Percentiles rank a stretch among this genome's conserved stretches.
Evolutionary conservation across 352 stramenopile species (phyloP).

Genomic region (Phytophthora uliginosa): DNA sequence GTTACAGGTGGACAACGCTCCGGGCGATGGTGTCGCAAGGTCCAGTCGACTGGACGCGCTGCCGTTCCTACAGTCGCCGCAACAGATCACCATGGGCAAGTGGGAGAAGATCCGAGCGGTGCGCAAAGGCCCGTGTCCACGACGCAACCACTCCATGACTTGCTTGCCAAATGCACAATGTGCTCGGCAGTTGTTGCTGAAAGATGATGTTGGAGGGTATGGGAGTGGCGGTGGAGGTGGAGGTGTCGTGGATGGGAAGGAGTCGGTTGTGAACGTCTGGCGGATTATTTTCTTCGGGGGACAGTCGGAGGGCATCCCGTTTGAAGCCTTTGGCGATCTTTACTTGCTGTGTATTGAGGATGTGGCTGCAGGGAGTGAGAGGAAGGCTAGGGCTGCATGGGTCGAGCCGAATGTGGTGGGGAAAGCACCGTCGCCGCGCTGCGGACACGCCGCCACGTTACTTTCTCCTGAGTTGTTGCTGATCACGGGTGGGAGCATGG

Average conservation of each 20-base stretch:
- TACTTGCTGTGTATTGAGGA: slow-evolving; percentile 56
- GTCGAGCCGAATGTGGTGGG: slow-evolving; percentile 43
- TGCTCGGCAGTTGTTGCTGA: slow-evolving; percentile 26
- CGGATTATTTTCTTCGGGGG: slow-evolving; percentile 77
- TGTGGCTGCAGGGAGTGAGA: slow-evolving; percentile 3
- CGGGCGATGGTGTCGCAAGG: neutral
- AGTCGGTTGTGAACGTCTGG: slow-evolving; percentile 37
- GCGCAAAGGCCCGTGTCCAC: slow-evolving; percentile 55
- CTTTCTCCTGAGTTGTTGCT: slow-evolving; percentile 53
- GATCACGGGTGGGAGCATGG: slow-evolving; percentile 73
- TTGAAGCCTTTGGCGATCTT: slow-evolving; percentile 76
- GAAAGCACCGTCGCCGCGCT: slow-evolving; percentile 50
- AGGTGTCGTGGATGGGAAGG: slow-evolving; percentile 12
- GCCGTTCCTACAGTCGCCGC: slow-evolving; percentile 49
- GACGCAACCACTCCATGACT: slow-evolving; percentile 76
- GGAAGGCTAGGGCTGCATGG: slow-evolving; percentile 51
- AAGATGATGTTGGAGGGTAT: neutral
- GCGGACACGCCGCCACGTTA: slow-evolving; percentile 57
- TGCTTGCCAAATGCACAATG: slow-evolving; percentile 50
- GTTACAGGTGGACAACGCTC: neutral
- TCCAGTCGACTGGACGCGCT: slow-evolving; percentile 30
- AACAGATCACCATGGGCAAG: slow-evolving; percentile 54
- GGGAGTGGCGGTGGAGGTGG: no score
- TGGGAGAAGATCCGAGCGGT: slow-evolving; percentile 69
- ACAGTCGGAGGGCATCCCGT: slow-evolving; percentile 73